Base-by-base conservation (phyloP, 1,139 yeast species). In the Pichia sp. region DNA sequence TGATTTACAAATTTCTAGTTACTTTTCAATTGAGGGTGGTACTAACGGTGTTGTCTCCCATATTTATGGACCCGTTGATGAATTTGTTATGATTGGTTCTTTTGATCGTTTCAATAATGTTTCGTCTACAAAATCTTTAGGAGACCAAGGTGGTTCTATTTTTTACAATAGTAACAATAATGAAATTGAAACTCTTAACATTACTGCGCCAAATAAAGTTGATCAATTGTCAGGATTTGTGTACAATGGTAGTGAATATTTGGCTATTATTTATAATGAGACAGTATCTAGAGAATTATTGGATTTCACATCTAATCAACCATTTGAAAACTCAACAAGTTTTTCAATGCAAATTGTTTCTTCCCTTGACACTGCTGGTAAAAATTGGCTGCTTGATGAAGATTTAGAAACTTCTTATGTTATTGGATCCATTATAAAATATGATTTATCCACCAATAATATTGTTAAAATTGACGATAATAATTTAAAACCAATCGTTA, bases 151-250 rank as follows among this genome's bases (percentile, higher is more conserved):
- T n/a, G 43, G 40, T 18, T 20, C 40, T 5, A 35, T 45, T 10
- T 7, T 46, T n/a, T 41, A 28, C 16, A 31, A 37, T 13, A 31
- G 35, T 18, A 15, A 4, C 2, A 33, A 37, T n/a, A 31, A 27
- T 21, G 25, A 22, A 13, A 7, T 40, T 50, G 29, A 54, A 53
- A 15, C 40, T 4, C 61, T 69, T 68, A 60, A 59, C 55, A 60
- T 74, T 2, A 66, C 72, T 46, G 74, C 74, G 4, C 66, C 70
- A 47, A 53, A 59, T 6, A 60, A 45, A 14, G 13, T 56, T 57
- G 37, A 48, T 36, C 6, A 55, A 50, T 14, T 65, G 56, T 45
- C 60, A 57, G 46, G 45, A 2, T 49, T 74, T 29, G 60, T 65
- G 1, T 51, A 69, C 28, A 56, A 66, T 36, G 58, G 53, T 5